Conservation (phyloP, 192 early-diverging fungal genomes). For the Entomortierella beljakovae region DNA sequence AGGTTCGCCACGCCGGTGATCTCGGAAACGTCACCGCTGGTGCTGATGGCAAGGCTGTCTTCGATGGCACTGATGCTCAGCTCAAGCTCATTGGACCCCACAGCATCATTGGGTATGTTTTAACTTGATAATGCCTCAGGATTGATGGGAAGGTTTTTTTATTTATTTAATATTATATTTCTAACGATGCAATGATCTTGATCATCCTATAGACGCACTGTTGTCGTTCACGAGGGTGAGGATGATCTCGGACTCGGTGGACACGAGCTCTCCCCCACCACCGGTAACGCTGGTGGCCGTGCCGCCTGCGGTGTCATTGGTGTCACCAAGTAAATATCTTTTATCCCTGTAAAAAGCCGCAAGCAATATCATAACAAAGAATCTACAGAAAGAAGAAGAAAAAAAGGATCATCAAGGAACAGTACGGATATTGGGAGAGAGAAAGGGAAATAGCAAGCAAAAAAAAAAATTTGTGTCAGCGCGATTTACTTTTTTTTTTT, state of each 20-base stretch:
- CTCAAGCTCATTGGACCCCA: conserved; percentile 80
- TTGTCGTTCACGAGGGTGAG: conserved; percentile 86
- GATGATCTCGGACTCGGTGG: conserved; percentile 89
- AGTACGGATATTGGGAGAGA: not conserved
- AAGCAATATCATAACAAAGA: too few relatives aligned
- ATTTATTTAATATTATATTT: conserved; percentile 13
- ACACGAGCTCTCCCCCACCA: conserved; percentile 77
- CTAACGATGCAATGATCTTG: not conserved
- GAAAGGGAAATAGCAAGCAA: not conserved
- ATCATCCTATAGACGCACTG: conserved; percentile 65
- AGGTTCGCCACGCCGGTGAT: conserved; percentile 87
- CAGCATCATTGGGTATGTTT: conserved; percentile 77
- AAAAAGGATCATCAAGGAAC: not conserved
- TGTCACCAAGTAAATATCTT: conserved; percentile 62
- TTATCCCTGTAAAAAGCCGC: not conserved
- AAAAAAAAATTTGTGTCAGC: conserved; percentile 30
- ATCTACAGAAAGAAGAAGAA: too few relatives aligned
- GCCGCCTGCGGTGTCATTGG: conserved; percentile 93
- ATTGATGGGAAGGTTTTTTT: conserved; percentile 4
- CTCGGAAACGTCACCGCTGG: conserved; percentile 84
- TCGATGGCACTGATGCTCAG: conserved; percentile 67
- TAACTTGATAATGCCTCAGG: not conserved
- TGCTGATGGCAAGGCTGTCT: conserved; percentile 64
- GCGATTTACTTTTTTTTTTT: conserved; percentile 34
- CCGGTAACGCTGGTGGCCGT: conserved; percentile 91